Percentiles rank a stretch among this genome's conserved stretches.
phyloP scores from a whole-genome alignment of 2,329 filamentous ascomycete genomes.

The Sarocladium oryzae region DNA sequence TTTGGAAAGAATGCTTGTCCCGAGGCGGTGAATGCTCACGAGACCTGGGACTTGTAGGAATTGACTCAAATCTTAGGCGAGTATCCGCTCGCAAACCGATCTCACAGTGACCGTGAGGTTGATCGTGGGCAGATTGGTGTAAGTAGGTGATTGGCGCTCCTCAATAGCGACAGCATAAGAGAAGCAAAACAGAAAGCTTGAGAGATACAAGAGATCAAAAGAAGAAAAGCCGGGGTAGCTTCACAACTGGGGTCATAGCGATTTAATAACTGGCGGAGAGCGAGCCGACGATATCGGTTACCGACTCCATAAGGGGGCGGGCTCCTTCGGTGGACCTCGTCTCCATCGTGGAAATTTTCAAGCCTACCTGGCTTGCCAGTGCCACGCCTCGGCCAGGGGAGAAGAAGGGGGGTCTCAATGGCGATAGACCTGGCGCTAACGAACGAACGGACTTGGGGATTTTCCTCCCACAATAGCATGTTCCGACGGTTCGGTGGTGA shows the following conservation, averaged over 20 bases:
- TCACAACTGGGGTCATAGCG: not conserved
- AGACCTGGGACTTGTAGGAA: not conserved
- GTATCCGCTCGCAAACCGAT: not conserved
- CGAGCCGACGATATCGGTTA: conserved; percentile 8
- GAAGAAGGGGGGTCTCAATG: conserved; percentile 1
- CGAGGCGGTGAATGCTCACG: conserved; percentile 8
- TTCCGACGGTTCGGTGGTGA: not conserved
- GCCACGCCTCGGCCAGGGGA: conserved; percentile 7
- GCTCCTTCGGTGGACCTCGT: conserved; percentile 3
- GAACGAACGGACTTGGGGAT: not conserved
- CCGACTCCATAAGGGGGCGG: not conserved
- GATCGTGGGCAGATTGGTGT: not conserved
- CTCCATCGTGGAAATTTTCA: conserved; percentile 9
- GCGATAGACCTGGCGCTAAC: conserved; percentile 5
- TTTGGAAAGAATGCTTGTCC: not conserved
- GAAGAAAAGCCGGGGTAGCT: conserved; percentile 3
- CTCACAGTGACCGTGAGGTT: not conserved
- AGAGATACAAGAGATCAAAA: not conserved
- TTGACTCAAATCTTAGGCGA: not conserved
- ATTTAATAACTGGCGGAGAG: conserved; percentile 7
- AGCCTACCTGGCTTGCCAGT: not conserved
- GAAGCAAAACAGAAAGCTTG: not conserved
- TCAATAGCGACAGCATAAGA: conserved; percentile 38
- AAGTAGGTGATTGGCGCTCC: conserved; percentile 14
- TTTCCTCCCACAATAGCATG: conserved; percentile 4